Base-by-base conservation (phyloP, 2,329 filamentous ascomycete species). In the Trichoderma simmonsii region DNA sequence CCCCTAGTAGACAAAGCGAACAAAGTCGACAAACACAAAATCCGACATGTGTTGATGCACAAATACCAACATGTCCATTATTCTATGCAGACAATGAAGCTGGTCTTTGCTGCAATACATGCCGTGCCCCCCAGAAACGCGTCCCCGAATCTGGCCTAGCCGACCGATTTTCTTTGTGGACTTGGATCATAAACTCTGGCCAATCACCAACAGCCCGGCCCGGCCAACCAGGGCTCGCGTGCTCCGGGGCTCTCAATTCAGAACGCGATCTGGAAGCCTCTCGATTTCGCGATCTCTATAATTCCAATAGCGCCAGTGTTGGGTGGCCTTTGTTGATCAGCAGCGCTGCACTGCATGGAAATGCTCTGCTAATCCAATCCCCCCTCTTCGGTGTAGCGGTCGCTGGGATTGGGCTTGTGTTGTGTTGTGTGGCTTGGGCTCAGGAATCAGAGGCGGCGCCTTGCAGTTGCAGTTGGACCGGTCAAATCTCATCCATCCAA, bases 211-310 rank as follows among this genome's bases (percentile, higher is more conserved):
- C 18, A 48, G n/a, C 30, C 28, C n/a, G 15, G 30, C 30, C 39
- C 56, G 36, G 21, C 67, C 56, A 70, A 70, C 56, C 57, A 70
- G 57, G 67, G 28, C 67, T 62, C 67, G 66, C 67, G 67, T 62
- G 28, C 24, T 59, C 66, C 30, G 21, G 67, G 57, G 8, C 18
- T 24, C 24, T 68, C 34, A 48, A 39, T 30, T 7, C 51, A 28
- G 30, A 18, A 70, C 67, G 67, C 67, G 67, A 61, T 70, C 39
- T 28, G 28, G 32, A 32, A 61, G 67, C 66, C 30, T 36, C 60
- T 62, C 39, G 57, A 51, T 28, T 67, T 54, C 67, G 67, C 57
- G 67, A 51, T 70, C 15, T 59, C 8, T 28, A 69, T 26, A 62
- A 69, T 62, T 57, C 28, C 28, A 61, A 24, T 24, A 28, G 21